Evolutionary conservation across 2,329 filamentous ascomycete genomes (phyloP), one percentile per base, ranked within the genome.

Genomic region (Aspergillus chevalieri): DNA sequence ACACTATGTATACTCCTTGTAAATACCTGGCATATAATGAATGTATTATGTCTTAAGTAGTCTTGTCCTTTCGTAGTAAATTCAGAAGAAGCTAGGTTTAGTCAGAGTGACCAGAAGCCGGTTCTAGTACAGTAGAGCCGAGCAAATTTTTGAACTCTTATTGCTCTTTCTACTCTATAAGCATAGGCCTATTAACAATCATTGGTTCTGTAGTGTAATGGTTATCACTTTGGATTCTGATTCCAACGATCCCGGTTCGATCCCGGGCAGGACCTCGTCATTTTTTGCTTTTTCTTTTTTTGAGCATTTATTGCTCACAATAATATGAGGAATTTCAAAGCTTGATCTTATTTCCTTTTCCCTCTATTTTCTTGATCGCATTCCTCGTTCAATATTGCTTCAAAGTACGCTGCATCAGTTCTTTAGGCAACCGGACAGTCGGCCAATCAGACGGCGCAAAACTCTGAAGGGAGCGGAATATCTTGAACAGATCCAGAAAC

Each of bases 211-310:
- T 60, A 59, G 58, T 60, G 58, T 60, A 60, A 56, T 44, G 58
- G 58, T 59, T 53, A 61, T 53, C 58, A 61, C 58, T 50, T 51
- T 47, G 49, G 58, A 57, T 61, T 61, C 56, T 61, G 58, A 61
- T 47, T 51, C 48, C 47, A 44, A 48, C 50, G 49, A 61, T 56
- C 58, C 57, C 53, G 58, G 58, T 61, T 59, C 58, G 57, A 60
- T 52, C 54, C 56, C 56, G 51, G 54, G 56, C 46, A 52, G 38
- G 54, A 56, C 53, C 56, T 58, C 15, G 19, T 47, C 2, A 19
- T 30, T 44, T 44, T 44, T 28, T 28, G 1, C 9, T 44, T 48
- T 48, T 30, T 46, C 8, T 28, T 14, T 43, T 39, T 39, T 22
- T 22, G 1, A 22, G 15, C n/a, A 17, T 6, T 12, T 7, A 3